A percentile compares a stretch with the other conserved stretches of the same genome.
Evolutionary conservation across 306 rosid species (phyloP).

Genomic region (Cucurbita maxima): DNA sequence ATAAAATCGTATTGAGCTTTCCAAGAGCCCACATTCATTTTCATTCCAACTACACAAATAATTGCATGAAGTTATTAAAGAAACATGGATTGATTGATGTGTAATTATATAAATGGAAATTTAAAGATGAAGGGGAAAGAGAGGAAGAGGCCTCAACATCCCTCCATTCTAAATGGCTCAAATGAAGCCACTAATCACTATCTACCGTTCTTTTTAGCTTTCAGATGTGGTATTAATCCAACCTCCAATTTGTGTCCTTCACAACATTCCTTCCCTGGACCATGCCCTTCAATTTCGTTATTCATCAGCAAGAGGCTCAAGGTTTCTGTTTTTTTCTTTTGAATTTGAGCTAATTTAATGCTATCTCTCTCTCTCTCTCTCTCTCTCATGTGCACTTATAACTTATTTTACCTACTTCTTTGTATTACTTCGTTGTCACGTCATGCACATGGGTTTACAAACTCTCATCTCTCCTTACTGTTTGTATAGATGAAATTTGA

Average conservation of each 20-base stretch:
- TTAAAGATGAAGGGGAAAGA: slow-evolving; percentile 1
- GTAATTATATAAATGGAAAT: not conserved
- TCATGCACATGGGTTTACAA: slow-evolving; percentile 6
- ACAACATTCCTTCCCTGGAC: slow-evolving; percentile 9
- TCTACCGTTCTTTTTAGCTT: not conserved
- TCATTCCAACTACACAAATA: not conserved
- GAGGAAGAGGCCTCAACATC: not conserved
- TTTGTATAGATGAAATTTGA: slow-evolving; percentile 1
- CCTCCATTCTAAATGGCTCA: not conserved
- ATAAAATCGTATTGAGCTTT: not conserved
- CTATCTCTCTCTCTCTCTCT: not conserved
- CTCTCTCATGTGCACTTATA: slow-evolving; percentile 6
- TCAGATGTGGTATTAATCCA: slow-evolving; percentile 4
- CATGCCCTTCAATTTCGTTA: not conserved
- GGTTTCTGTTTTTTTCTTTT: not conserved
- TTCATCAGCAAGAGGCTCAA: not conserved
- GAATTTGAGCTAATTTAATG: not conserved
- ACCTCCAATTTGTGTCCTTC: slow-evolving; percentile 5
- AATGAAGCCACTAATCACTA: not conserved
- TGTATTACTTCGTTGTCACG: slow-evolving; percentile 10
- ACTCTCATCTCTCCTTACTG: not conserved
- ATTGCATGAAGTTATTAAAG: not conserved
- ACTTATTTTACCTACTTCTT: slow-evolving; percentile 13
- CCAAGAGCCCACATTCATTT: not conserved
- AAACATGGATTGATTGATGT: not conserved